Percentiles rank a stretch among this genome's conserved stretches.
Conservation (phyloP, 768 basidiomycete genomes). For the Lactarius indigo region DNA sequence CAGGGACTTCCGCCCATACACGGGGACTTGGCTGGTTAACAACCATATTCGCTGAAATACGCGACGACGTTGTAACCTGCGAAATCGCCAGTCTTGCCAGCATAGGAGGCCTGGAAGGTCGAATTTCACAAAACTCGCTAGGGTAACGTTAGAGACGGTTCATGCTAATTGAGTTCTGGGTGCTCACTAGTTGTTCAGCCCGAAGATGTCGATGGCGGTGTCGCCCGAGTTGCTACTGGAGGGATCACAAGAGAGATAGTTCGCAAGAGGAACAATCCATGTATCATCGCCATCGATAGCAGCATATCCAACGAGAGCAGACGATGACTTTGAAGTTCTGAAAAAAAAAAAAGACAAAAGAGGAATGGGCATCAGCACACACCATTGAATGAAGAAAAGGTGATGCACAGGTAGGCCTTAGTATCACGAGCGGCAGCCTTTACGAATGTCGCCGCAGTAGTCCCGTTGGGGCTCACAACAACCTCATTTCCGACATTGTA, state of each 20-base stretch:
- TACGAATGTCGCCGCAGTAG: slow-evolving; percentile 70
- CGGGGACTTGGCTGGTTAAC: slow-evolving; percentile 57
- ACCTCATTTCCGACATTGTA: slow-evolving; percentile 90
- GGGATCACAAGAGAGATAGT: slow-evolving; percentile 76
- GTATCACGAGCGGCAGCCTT: slow-evolving; percentile 90
- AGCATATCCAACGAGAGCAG: slow-evolving; percentile 77
- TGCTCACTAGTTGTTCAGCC: slow-evolving; percentile 81
- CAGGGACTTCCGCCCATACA: slow-evolving; percentile 75
- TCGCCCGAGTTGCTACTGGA: slow-evolving; percentile 48
- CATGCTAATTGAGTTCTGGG: background rate
- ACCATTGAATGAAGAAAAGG: background rate
- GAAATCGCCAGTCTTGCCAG: slow-evolving; percentile 50
- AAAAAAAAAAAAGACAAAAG: slow-evolving; percentile 12
- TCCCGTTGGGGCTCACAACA: slow-evolving; percentile 50
- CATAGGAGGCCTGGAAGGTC: slow-evolving; percentile 54
- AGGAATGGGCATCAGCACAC: background rate
- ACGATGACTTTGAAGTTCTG: slow-evolving; percentile 52
- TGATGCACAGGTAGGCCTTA: slow-evolving; percentile 76
- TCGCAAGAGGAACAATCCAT: slow-evolving; percentile 66
- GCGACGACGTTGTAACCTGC: slow-evolving; percentile 71
- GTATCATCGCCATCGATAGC: slow-evolving; percentile 68
- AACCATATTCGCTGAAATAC: slow-evolving; percentile 90
- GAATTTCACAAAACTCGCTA: slow-evolving; percentile 80
- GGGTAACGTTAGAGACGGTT: slow-evolving; percentile 18
- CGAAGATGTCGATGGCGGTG: slow-evolving; percentile 78